phyloP scores from a whole-genome alignment of 2,329 filamentous ascomycete genomes.

The Ramularia endophylla region DNA sequence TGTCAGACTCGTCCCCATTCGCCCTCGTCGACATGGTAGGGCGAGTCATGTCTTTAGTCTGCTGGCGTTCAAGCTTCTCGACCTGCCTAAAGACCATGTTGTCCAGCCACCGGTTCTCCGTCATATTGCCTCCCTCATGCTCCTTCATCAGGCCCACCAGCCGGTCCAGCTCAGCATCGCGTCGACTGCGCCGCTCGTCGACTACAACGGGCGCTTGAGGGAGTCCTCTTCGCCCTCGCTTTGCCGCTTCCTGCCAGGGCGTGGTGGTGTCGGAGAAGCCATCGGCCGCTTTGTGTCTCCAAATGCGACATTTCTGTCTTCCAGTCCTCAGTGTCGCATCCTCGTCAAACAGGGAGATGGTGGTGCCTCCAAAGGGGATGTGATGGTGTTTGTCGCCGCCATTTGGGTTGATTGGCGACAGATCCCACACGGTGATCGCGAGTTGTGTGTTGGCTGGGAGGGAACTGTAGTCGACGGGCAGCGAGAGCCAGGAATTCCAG shows the following conservation, averaged over 20 bases:
- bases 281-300: constrained; percentile 78
- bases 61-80: constrained; percentile 55
- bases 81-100: constrained; percentile 87
- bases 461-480: constrained; percentile 79
- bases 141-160: constrained; percentile 91
- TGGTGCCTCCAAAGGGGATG: constrained; percentile 90
- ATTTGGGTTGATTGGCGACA: constrained; percentile 70
- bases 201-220: constrained; percentile 57
- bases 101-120: constrained; percentile 90
- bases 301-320: constrained; percentile 81
- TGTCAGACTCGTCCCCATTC: constrained; percentile 7
- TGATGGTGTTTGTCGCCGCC: constrained; percentile 68
- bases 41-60: constrained; percentile 34
- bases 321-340: constrained; percentile 90
- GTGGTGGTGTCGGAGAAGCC: constrained; percentile 76
- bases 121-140: constrained; percentile 96
- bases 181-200: constrained; percentile 28
- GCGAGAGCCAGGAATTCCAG: constrained; percentile 94
- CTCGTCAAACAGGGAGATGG: constrained; percentile 82
- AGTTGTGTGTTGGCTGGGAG: constrained; percentile 77
- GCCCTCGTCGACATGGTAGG: constrained; percentile 10
- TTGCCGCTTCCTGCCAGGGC: constrained; percentile 59
- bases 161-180: constrained; percentile 70
- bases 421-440: constrained; percentile 91
- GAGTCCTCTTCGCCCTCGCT: constrained; percentile 42